Conservation (phyloP, 805 yeast genomes). For the Priceomyces medius region DNA sequence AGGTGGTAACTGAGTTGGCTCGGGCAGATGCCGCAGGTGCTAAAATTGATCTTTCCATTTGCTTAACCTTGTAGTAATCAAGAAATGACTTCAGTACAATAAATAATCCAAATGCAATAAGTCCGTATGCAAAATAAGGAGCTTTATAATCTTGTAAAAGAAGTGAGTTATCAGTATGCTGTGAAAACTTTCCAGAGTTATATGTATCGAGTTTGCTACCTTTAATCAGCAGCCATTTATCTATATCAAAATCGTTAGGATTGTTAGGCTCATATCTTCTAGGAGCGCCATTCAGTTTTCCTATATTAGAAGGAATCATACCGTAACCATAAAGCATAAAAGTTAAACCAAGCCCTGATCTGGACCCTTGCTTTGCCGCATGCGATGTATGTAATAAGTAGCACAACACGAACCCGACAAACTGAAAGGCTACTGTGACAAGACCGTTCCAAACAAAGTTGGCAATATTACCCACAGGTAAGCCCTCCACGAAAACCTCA, state of each 20-base stretch:
- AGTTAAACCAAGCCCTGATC: constrained; percentile 88
- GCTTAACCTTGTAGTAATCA: constrained; percentile 74
- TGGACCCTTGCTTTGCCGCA: constrained; percentile 93
- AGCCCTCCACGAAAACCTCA: constrained; percentile 89
- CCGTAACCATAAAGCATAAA: constrained; percentile 62
- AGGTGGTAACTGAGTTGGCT: constrained; percentile 12
- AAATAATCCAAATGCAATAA: constrained; percentile 67
- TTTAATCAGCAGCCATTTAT: constrained; percentile 24
- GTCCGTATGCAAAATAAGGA: constrained; percentile 58
- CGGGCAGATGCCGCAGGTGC: constrained; percentile 35
- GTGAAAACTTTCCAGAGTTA: constrained; percentile 24
- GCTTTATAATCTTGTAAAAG: constrained; percentile 15
- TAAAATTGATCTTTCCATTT: constrained; percentile 65
- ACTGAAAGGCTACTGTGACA: constrained; percentile 89
- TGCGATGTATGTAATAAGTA: constrained; percentile 93
- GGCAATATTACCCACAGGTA: constrained; percentile 92
- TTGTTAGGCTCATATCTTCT: constrained; percentile 30
- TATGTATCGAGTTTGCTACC: constrained; percentile 29
- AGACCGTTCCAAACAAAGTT: constrained; percentile 87
- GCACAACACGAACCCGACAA: constrained; percentile 87
- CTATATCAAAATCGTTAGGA: constrained; percentile 34
- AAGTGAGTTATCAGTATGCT: constrained; percentile 10
- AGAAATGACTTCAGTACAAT: constrained; percentile 64
- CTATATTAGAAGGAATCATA: constrained; percentile 40
- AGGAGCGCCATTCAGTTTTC: constrained; percentile 35